Evolutionary conservation across 2,329 filamentous ascomycete species (phyloP).

Genomic region (Fonsecaea monophora): DNA sequence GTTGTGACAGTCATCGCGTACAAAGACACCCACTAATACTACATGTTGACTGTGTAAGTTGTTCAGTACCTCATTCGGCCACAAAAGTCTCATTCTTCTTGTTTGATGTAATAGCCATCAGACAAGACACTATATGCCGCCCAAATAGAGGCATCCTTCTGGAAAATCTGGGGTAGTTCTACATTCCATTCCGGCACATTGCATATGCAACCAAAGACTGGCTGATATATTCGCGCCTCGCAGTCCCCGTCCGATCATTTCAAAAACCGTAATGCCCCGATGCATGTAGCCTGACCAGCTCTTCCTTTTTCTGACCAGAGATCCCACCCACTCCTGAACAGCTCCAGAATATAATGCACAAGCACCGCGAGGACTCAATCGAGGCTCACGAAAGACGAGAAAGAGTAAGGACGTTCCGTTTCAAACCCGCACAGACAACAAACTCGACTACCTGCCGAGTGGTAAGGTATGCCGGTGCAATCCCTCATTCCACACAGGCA

Average conservation of each 20-base stretch:
- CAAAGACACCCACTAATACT: too few species aligned
- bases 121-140: neutral
- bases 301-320: neutral
- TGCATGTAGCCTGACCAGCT: neutral
- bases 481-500: slow-evolving; percentile 78
- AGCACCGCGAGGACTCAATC: neutral
- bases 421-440: neutral
- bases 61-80: neutral
- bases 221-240: neutral
- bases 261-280: slow-evolving; percentile 6
- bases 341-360: slow-evolving; percentile 1
- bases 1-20: neutral
- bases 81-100: neutral
- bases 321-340: neutral
- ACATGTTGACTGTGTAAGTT: neutral
- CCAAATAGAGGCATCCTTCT: neutral
- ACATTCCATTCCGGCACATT: slow-evolving; percentile 8
- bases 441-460: slow-evolving; percentile 43
- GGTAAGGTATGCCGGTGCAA: slow-evolving; percentile 63
- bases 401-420: neutral
- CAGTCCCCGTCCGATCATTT: neutral
- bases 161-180: slow-evolving; percentile 10
- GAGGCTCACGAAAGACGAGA: neutral
- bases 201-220: neutral
- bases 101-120: neutral